phyloP scores from a whole-genome alignment of 2,329 filamentous ascomycete species.

The Aureobasidium vineae region DNA sequence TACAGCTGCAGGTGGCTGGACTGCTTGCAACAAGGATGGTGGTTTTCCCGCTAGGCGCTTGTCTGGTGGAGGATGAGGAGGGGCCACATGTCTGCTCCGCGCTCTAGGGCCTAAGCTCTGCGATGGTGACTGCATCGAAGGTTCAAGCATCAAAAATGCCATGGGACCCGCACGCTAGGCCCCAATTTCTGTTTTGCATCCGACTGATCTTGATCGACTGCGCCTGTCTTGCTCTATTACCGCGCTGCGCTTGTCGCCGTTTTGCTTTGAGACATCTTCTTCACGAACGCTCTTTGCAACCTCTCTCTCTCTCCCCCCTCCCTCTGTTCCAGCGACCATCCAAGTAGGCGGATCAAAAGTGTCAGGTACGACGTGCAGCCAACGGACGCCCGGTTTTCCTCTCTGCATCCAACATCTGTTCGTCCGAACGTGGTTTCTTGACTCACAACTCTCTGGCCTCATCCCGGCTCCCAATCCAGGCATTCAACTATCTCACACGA shows the following conservation, averaged over 20 bases:
- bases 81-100: slow-evolving; percentile 23
- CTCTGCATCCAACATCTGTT: neutral
- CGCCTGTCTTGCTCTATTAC: slow-evolving; percentile 6
- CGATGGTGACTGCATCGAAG: slow-evolving; percentile 20
- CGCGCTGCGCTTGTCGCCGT: slow-evolving; percentile 16
- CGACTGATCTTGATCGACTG: slow-evolving; percentile 19
- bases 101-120: slow-evolving; percentile 16
- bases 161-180: slow-evolving; percentile 25
- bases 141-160: slow-evolving; percentile 25
- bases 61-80: slow-evolving; percentile 18
- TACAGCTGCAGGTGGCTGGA: slow-evolving; percentile 21
- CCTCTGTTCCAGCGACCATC: slow-evolving; percentile 10
- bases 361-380: slow-evolving; percentile 17
- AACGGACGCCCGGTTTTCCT: slow-evolving; percentile 1
- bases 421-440: slow-evolving; percentile 5
- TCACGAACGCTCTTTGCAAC: slow-evolving; percentile 5
- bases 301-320: slow-evolving; percentile 1
- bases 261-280: slow-evolving; percentile 25
- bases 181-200: slow-evolving; percentile 22
- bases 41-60: slow-evolving; percentile 19
- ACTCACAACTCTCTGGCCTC: neutral
- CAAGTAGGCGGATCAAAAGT: neutral
- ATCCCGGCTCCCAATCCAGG: neutral
- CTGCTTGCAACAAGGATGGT: slow-evolving; percentile 14
- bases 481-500: neutral